Percentiles rank a stretch among this genome's conserved stretches.
Conservation (phyloP, 768 basidiomycete species). For the Suillus subluteus region DNA sequence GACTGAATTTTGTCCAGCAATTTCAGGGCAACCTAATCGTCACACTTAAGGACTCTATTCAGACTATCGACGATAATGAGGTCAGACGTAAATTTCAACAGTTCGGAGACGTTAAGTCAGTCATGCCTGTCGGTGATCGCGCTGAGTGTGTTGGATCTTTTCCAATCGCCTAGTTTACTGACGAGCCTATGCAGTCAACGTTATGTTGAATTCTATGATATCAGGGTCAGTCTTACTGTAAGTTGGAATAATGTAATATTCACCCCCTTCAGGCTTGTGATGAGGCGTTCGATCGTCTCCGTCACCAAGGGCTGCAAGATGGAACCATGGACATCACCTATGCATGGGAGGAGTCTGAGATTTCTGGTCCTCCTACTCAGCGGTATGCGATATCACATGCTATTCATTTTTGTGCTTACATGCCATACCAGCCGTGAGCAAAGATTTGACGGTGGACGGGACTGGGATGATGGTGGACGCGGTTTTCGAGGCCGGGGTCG, state of each 20-base stretch:
- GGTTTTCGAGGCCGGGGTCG: conserved; percentile 45
- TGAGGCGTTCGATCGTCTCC: conserved; percentile 78
- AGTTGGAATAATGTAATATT: conserved; percentile 13
- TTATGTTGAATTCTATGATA: conserved; percentile 94
- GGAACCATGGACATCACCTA: conserved; percentile 88
- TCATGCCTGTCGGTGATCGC: conserved; percentile 67
- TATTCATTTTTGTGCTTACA: conserved; percentile 12
- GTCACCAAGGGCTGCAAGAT: conserved; percentile 79
- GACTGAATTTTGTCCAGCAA: conserved; percentile 48
- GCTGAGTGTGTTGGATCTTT: conserved; percentile 50
- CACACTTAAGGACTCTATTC: conserved; percentile 71
- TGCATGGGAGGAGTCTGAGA: conserved; percentile 78
- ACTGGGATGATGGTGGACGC: conserved; percentile 48
- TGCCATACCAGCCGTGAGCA: conserved; percentile 29
- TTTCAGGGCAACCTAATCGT: conserved; percentile 86
- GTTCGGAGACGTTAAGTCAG: conserved; percentile 87
- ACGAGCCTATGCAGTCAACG: conserved; percentile 60
- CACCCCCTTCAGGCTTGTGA: conserved; percentile 60
- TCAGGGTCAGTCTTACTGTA: conserved; percentile 53
- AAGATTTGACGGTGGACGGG: conserved; percentile 44
- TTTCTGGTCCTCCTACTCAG: conserved; percentile 49
- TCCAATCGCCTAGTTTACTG: conserved; percentile 10
- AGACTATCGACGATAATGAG: conserved; percentile 81
- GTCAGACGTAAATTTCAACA: conserved; percentile 84
- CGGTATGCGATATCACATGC: conserved; percentile 32